Evolutionary conservation across 2,329 filamentous ascomycete genomes (phyloP).

Genomic region (Microsporum canis): DNA sequence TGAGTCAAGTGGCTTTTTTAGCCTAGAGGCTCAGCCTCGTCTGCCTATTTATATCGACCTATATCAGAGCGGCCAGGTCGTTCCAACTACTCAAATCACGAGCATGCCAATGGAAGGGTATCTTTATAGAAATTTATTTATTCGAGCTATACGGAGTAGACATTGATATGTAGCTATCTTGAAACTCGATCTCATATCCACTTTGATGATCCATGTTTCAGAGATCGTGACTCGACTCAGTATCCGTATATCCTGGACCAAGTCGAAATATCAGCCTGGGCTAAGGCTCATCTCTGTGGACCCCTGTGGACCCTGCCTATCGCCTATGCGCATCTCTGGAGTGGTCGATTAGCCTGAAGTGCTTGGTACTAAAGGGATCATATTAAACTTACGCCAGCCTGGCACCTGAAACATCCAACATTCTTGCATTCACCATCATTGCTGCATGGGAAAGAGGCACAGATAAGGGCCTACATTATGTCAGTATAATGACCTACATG

Average conservation of each 20-base stretch:
- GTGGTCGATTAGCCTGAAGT: neutral
- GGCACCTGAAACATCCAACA: neutral
- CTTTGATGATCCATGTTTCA: too few species aligned
- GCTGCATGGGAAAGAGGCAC: constrained; percentile 1
- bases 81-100: too few species aligned
- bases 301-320: neutral
- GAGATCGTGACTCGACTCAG: too few species aligned
- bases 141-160: too few species aligned
- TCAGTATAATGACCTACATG: neutral
- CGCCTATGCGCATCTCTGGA: neutral
- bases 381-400: neutral
- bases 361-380: neutral
- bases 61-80: neutral
- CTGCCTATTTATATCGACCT: neutral
- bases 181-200: too few species aligned
- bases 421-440: constrained; percentile 3
- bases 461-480: constrained; percentile 2
- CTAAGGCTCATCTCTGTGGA: too few species aligned
- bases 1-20: constrained; percentile 2
- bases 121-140: too few species aligned
- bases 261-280: too few species aligned
- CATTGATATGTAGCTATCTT: too few species aligned
- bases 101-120: too few species aligned
- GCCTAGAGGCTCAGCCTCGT: neutral
- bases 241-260: too few species aligned